Conservation (phyloP, 176 grass and related monocot genomes). For the Pharus latifolius region DNA sequence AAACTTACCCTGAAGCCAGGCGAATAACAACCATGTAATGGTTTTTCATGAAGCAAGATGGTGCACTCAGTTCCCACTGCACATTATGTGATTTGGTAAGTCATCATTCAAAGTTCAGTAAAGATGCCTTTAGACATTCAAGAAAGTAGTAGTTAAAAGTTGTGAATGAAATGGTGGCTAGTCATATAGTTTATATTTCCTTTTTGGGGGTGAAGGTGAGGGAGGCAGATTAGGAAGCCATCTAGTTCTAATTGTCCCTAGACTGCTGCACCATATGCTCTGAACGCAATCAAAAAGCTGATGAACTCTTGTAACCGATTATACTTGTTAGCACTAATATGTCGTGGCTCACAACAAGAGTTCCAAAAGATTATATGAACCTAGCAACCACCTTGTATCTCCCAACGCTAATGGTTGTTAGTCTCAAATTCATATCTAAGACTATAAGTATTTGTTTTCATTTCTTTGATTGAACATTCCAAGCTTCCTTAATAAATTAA, state of each 20-base stretch:
- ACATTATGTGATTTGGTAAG: conserved; percentile 13
- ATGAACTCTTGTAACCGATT: neutral
- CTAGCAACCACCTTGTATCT: neutral
- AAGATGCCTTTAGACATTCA: neutral
- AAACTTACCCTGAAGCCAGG: conserved; percentile 68
- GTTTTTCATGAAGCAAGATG: conserved; percentile 90
- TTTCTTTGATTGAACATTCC: no score
- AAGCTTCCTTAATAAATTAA: no score
- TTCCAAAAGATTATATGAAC: neutral
- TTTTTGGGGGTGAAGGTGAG: no score
- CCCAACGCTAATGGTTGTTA: neutral
- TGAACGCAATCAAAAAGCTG: no score
- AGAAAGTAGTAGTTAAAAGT: neutral
- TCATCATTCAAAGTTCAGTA: neutral
- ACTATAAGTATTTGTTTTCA: no score
- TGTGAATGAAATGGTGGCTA: neutral
- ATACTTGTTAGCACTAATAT: conserved; percentile 2
- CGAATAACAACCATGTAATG: conserved; percentile 74
- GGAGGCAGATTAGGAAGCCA: neutral
- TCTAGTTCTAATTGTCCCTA: neutral
- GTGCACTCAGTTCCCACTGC: conserved; percentile 87
- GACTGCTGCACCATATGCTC: no score
- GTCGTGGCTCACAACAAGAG: neutral
- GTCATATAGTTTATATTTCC: neutral
- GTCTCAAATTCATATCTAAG: neutral